phyloP scores from a whole-genome alignment of 1,139 yeast genomes.

The Protomyces inundatus region DNA sequence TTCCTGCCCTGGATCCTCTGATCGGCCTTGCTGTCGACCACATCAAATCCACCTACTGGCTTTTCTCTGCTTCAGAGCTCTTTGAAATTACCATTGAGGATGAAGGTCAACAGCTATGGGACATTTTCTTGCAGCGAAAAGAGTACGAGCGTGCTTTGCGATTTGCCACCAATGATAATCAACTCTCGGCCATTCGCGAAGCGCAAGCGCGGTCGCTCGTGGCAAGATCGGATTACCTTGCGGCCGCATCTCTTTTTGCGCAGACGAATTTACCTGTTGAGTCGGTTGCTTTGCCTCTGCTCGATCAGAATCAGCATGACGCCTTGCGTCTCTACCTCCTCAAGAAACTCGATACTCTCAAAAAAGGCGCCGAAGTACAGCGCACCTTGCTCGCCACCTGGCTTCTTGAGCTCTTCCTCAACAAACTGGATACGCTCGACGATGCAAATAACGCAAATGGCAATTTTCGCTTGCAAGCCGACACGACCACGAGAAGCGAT shows the following conservation, averaged over 20 bases:
- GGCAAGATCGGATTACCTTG: slow-evolving; percentile 38
- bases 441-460: slow-evolving; percentile 39
- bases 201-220: slow-evolving; percentile 60
- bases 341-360: slow-evolving; percentile 45
- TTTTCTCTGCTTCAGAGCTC: slow-evolving; percentile 48
- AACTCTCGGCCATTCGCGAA: slow-evolving; percentile 53
- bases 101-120: slow-evolving; percentile 75
- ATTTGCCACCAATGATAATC: slow-evolving; percentile 44
- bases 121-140: slow-evolving; percentile 55
- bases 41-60: slow-evolving; percentile 54
- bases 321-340: slow-evolving; percentile 55
- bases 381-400: slow-evolving; percentile 71
- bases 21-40: slow-evolving; percentile 60
- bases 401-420: slow-evolving; percentile 67
- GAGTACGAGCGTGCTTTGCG: slow-evolving; percentile 65
- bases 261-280: slow-evolving; percentile 65
- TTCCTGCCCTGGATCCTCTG: neutral
- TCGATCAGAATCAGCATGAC: slow-evolving; percentile 46
- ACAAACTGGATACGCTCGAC: slow-evolving; percentile 48
- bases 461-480: slow-evolving; percentile 32
- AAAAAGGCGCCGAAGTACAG: slow-evolving; percentile 40
- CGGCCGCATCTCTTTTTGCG: slow-evolving; percentile 65
- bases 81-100: slow-evolving; percentile 65
- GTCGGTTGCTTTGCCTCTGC: slow-evolving; percentile 57
- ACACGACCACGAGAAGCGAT: slow-evolving; percentile 4